phyloP scores from a whole-genome alignment of 2,329 filamentous ascomycete species.

The Boeremia lycopersici region DNA sequence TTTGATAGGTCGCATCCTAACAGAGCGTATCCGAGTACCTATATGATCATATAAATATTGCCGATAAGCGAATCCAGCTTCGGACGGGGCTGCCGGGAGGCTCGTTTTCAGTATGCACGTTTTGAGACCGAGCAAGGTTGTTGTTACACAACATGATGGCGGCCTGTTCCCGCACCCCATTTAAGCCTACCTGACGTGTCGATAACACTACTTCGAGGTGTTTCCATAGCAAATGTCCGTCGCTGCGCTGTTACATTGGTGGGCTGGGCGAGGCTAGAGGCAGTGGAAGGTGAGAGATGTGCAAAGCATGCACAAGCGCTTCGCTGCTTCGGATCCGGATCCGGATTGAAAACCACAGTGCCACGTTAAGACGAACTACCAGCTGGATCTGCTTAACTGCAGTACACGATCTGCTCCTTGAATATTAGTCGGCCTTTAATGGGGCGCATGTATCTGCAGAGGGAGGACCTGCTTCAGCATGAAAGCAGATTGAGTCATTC shows the following conservation, averaged over 20 bases:
- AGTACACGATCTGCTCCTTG: too few relatives aligned
- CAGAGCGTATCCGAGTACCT: not conserved
- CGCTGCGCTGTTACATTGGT: not conserved
- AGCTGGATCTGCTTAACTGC: too few relatives aligned
- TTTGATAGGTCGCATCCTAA: not conserved
- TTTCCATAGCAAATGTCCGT: not conserved
- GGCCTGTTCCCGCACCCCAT: not conserved
- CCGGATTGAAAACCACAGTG: too few relatives aligned
- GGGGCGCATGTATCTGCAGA: too few relatives aligned
- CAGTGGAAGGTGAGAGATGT: not conserved
- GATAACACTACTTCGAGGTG: not conserved
- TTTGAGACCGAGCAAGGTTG: not conserved
- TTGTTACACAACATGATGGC: not conserved
- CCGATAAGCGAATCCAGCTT: not conserved
- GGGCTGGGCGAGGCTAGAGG: not conserved
- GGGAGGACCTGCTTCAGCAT: too few relatives aligned
- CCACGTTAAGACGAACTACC: too few relatives aligned
- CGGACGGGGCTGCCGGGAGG: not conserved
- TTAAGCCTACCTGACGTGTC: not conserved
- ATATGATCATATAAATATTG: not conserved
- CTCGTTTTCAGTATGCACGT: not conserved
- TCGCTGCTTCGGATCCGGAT: too few relatives aligned
- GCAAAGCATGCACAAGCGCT: not conserved
- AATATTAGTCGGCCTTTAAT: too few relatives aligned
- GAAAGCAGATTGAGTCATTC: too few relatives aligned